These are phyloP conservation scores for Sarocladium kiliense DNA, from an alignment of 2,329 filamentous ascomycete species.

Conservation along the genomic window DNA sequence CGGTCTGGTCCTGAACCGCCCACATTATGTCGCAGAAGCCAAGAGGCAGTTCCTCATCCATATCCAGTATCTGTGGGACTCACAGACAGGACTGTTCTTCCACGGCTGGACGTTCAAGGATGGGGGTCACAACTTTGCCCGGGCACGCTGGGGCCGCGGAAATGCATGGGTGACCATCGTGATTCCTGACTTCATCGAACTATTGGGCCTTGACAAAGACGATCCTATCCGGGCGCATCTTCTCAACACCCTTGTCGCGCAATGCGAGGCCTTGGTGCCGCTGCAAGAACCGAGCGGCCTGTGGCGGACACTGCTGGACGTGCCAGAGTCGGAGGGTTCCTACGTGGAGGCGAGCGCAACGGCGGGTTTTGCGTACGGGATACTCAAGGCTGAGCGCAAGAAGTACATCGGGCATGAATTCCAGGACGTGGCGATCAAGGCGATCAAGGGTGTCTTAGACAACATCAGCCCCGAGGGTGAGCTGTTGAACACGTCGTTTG, in stretches of 20 bases:
- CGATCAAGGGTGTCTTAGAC: conserved; percentile 60
- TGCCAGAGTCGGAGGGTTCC: conserved; percentile 59
- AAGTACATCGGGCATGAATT: conserved; percentile 60
- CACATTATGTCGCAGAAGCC: conserved; percentile 71
- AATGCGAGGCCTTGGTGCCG: conserved; percentile 58
- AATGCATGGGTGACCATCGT: conserved; percentile 77
- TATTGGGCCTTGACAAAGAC: conserved; percentile 57
- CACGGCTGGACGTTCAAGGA: conserved; percentile 77
- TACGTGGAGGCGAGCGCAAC: conserved; percentile 75
- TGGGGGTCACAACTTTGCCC: conserved; percentile 57
- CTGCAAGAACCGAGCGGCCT: conserved; percentile 59
- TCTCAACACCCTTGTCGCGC: conserved; percentile 59
- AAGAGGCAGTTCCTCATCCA: conserved; percentile 74
- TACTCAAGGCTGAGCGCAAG: conserved; percentile 68
- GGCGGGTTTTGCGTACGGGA: conserved; percentile 75
- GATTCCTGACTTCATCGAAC: conserved; percentile 75
- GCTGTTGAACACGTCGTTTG: conserved; percentile 69
- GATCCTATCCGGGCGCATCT: conserved; percentile 59
- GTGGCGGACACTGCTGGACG: conserved; percentile 71
- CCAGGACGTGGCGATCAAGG: conserved; percentile 56
- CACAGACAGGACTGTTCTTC: conserved; percentile 67
- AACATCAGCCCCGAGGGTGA: conserved; percentile 65
- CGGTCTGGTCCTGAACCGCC: conserved; percentile 62
- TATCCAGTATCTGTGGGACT: conserved; percentile 73
- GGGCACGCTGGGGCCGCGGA: conserved; percentile 52